These are phyloP conservation scores for Chalaropsis ovoidea DNA, from an alignment of 2,329 filamentous ascomycete genomes.

Conservation along the genomic window DNA sequence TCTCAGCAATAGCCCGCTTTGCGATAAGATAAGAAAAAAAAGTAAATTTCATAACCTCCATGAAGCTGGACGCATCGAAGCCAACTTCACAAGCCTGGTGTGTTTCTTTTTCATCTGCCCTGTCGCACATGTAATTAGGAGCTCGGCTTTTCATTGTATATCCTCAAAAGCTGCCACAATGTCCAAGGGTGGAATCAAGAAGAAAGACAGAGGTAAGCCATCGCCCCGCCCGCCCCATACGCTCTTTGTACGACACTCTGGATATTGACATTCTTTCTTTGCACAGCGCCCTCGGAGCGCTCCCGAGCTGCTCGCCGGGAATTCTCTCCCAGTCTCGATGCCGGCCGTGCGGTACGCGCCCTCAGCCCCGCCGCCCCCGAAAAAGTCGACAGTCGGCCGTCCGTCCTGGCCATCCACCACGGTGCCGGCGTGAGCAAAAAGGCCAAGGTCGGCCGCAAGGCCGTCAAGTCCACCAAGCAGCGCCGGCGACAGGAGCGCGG, in stretches of 20 bases:
- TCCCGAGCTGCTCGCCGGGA: slow-evolving; percentile 24
- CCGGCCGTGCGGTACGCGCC: slow-evolving; percentile 21
- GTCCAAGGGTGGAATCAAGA: slow-evolving; percentile 26
- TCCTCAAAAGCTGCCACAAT: background rate
- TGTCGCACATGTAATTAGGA: background rate
- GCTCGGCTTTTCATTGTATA: background rate
- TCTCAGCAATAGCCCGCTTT: background rate
- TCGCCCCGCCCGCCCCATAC: background rate
- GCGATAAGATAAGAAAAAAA: slow-evolving; percentile 23
- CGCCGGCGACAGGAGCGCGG: slow-evolving; percentile 47
- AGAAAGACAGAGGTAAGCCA: slow-evolving; percentile 23
- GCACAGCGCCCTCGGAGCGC: slow-evolving; percentile 22
- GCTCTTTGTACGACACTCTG: background rate
- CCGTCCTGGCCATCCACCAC: slow-evolving; percentile 60
- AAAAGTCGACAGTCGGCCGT: slow-evolving; percentile 40
- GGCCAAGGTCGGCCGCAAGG: slow-evolving; percentile 46
- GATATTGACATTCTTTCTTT: background rate
- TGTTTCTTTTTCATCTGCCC: background rate
- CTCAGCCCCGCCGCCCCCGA: slow-evolving; percentile 18
- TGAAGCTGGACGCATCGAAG: background rate
- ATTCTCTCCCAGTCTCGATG: slow-evolving; percentile 22
- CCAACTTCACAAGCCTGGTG: background rate
- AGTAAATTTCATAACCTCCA: slow-evolving; percentile 6
- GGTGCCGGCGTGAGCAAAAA: slow-evolving; percentile 59
- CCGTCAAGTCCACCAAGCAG: slow-evolving; percentile 46